Percentiles rank a stretch among this genome's conserved stretches.
These are phyloP conservation scores for Grosmannia clavigera DNA, from an alignment of 2,329 filamentous ascomycete species.

Conservation along the genomic window DNA sequence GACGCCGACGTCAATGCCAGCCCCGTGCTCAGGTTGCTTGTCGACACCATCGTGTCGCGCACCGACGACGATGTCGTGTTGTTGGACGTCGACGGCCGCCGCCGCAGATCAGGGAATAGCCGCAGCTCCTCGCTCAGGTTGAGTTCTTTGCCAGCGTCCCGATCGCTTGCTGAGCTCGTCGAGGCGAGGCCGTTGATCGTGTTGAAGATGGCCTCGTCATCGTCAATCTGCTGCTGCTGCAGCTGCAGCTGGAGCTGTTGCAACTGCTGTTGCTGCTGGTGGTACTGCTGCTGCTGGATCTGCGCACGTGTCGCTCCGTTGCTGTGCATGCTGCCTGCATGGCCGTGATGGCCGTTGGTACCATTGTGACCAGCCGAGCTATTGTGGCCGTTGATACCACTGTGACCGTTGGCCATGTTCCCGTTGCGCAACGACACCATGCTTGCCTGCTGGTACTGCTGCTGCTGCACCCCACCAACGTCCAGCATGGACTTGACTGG, in stretches of 20 bases:
- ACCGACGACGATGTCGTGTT: slow-evolving; percentile 11
- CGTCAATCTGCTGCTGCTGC: slow-evolving; percentile 2
- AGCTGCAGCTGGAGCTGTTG: background rate
- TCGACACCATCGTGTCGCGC: slow-evolving; percentile 5
- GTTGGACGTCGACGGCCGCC: slow-evolving; percentile 17
- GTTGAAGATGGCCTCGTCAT: slow-evolving; percentile 3
- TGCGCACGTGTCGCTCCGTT: background rate
- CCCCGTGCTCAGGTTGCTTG: background rate
- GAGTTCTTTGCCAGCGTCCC: slow-evolving; percentile 10
- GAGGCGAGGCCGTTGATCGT: slow-evolving; percentile 4
- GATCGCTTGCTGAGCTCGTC: slow-evolving; percentile 3
- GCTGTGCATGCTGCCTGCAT: background rate
- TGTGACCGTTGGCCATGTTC: background rate
- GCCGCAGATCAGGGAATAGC: slow-evolving; percentile 10
- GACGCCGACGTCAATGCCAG: background rate
- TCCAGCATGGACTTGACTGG: slow-evolving; percentile 5
- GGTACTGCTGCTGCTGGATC: background rate
- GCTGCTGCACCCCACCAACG: background rate
- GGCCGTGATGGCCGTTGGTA: background rate
- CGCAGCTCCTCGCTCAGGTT: slow-evolving; percentile 11
- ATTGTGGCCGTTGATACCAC: background rate
- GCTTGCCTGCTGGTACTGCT: background rate
- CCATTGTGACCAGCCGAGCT: background rate
- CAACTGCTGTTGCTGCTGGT: background rate
- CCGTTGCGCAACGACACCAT: background rate